phyloP scores from a whole-genome alignment of 78 protist genomes.

The Dictyostelium discoideum region DNA sequence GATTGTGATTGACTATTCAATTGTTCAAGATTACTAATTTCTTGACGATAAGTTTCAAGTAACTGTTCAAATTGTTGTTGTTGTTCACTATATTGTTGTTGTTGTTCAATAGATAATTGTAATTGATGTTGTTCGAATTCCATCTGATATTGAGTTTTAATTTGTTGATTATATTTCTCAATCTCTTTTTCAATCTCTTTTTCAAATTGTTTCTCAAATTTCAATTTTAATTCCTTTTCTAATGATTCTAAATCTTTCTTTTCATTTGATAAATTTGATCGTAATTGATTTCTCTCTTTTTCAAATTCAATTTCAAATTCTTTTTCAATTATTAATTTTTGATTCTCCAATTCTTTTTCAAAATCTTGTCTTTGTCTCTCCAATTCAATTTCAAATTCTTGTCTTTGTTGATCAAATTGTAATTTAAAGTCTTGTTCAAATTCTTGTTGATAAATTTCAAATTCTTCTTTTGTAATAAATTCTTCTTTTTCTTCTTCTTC shows the following conservation, averaged over 20 bases:
- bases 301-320: not conserved
- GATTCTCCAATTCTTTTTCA: not conserved
- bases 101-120: not conserved
- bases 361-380: not conserved
- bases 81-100: not conserved
- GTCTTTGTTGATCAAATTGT: constrained; percentile 17
- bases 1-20: not conserved
- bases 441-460: constrained; percentile 22
- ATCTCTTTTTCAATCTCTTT: not conserved
- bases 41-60: not conserved
- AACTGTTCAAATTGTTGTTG: constrained; percentile 1
- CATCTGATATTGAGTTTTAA: not conserved
- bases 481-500: not conserved
- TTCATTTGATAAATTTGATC: not conserved
- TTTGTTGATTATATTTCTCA: not conserved
- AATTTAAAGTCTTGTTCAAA: constrained; percentile 1
- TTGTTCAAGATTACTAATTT: not conserved
- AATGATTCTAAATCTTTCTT: not conserved
- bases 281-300: not conserved
- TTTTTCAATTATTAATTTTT: not conserved
- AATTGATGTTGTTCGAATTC: not conserved
- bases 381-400: not conserved
- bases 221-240: not conserved
- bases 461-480: constrained; percentile 10
- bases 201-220: not conserved